Evolutionary conservation across 2,329 filamentous ascomycete species (phyloP).

Genomic region (Xylaria sp.): DNA sequence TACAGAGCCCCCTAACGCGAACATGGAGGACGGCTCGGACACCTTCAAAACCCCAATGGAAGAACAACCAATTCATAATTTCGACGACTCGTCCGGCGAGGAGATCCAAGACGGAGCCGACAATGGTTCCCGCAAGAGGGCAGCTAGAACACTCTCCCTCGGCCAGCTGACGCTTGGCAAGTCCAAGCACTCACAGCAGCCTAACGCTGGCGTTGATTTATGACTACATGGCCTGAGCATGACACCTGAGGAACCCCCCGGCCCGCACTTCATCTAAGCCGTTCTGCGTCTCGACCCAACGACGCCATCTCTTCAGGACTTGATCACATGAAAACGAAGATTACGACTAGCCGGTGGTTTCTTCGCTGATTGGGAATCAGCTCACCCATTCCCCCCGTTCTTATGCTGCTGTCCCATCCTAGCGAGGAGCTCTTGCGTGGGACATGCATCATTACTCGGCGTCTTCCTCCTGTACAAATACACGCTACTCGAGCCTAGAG

Average conservation of each 20-base stretch:
- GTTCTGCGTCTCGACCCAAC: not conserved
- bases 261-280: slow-evolving; percentile 9
- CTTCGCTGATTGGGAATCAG: not conserved
- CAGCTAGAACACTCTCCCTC: slow-evolving; percentile 68
- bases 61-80: slow-evolving; percentile 46
- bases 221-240: slow-evolving; percentile 40
- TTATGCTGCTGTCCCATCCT: not conserved
- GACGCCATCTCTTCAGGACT: not conserved
- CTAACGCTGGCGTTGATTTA: slow-evolving; percentile 37
- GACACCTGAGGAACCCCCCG: not conserved
- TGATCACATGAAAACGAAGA: not conserved
- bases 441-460: not conserved
- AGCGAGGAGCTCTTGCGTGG: no score
- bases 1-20: slow-evolving; percentile 31
- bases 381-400: not conserved
- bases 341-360: not conserved
- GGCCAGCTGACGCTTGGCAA: slow-evolving; percentile 62
- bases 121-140: slow-evolving; percentile 52
- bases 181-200: slow-evolving; percentile 34
- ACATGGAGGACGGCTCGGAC: slow-evolving; percentile 48
- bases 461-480: not conserved
- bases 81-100: slow-evolving; percentile 51
- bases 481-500: not conserved
- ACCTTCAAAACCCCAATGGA: slow-evolving; percentile 59
- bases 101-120: slow-evolving; percentile 48